phyloP scores from a whole-genome alignment of 176 grass and related monocot genomes.

The Ensete ventricosum region DNA sequence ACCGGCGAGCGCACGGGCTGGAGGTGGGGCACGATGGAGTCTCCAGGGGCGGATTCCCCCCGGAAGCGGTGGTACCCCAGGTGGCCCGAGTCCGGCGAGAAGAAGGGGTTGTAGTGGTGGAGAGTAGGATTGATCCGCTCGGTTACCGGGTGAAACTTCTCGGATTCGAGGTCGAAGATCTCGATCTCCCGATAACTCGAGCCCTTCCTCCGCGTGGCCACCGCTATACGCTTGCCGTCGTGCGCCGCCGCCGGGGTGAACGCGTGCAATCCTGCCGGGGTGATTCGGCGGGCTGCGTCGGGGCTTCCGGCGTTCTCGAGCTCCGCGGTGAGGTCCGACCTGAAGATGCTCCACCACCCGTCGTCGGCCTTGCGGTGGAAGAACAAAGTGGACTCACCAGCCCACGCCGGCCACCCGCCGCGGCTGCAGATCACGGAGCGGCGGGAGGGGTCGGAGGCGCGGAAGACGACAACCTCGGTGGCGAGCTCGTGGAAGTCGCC shows the following conservation, averaged over 20 bases:
- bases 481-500: conserved; percentile 69
- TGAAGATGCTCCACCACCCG: conserved; percentile 94
- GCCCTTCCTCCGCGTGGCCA: conserved; percentile 66
- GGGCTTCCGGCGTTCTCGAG: conserved; percentile 22
- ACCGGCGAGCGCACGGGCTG: conserved; percentile 52
- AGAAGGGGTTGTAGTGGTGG: conserved; percentile 94
- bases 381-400: conserved; percentile 45
- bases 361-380: conserved; percentile 77
- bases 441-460: conserved; percentile 26
- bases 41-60: conserved; percentile 31
- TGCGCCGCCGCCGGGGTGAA: conserved; percentile 63
- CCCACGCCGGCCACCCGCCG: conserved; percentile 81
- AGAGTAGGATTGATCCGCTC: conserved; percentile 50
- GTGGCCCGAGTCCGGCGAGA: conserved; percentile 36
- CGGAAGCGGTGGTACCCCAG: conserved; percentile 94
- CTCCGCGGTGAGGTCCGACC: conserved; percentile 34
- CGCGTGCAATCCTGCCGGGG: conserved; percentile 61
- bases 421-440: conserved; percentile 29
- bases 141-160: conserved; percentile 40
- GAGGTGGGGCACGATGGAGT: conserved; percentile 45
- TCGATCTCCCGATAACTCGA: conserved; percentile 54
- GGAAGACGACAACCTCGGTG: conserved; percentile 69
- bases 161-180: conserved; percentile 66
- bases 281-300: conserved; percentile 33
- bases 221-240: conserved; percentile 37